Evolutionary conservation across 1,284 basidiomycete genomes (phyloP), one percentile per base, ranked within the genome.

Genomic region (Irpex rosettiformis): DNA sequence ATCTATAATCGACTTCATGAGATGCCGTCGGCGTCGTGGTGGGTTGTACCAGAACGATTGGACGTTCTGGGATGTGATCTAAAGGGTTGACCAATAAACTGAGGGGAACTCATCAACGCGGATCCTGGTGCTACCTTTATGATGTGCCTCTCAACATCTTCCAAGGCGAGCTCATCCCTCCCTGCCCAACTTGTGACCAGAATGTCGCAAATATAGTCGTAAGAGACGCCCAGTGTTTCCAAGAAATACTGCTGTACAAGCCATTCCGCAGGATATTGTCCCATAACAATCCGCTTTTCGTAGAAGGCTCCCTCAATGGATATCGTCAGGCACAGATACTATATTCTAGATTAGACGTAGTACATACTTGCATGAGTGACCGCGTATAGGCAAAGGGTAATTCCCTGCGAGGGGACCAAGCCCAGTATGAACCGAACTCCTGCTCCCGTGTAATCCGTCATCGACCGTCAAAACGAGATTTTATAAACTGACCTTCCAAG

Each of bases 41-140:
- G 84, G 84, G 65, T 91, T 93, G 59, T 77, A 78, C 81, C 85
- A 91, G 37, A 80, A 73, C 0, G 81, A 81, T 67, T 79, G 79
- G 55, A 86, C 72, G 61, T 87, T 80, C 4, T 79, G 77, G 1
- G 81, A 75, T 18, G 88, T 69, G 30, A 86, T 73, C 89, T 91
- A 60, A 16, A 30, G 28, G 3, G 27, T 51, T 21, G 4, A 28
- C 30, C 11, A 33, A 40, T 42, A 27, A 16, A 58, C n/a, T n/a
- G n/a, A n/a, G n/a, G n/a, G n/a, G n/a, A n/a, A n/a, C n/a, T n/a
- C n/a, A n/a, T n/a, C n/a, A n/a, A n/a, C n/a, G n/a, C n/a, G n/a
- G 37, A 18, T 11, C 25, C 43, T 52, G 62, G 16, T 10, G 30
- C 24, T 71, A 82, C 86, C 75, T 82, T 82, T 60, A 78, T 75